A percentile compares a stretch with the other conserved stretches of the same genome.
Evolutionary conservation across 1,284 basidiomycete genomes (phyloP).

Genomic region (Crucibulum parvulum): DNA sequence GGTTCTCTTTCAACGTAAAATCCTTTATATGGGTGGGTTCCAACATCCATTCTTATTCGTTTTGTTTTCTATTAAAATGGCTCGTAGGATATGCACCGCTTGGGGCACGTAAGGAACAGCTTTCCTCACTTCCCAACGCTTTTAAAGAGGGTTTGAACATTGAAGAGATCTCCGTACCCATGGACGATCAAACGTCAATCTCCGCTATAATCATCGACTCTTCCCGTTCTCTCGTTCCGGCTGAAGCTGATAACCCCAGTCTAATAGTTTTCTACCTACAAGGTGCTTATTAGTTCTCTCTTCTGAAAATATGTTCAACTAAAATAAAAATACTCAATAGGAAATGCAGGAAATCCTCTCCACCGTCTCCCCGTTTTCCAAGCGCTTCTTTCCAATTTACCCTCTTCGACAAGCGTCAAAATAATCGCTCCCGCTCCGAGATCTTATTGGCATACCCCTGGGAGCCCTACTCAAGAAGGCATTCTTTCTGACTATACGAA

Average conservation of each 20-base stretch:
- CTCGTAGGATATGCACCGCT: conserved; percentile 50
- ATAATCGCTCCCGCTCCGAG: conserved; percentile 36
- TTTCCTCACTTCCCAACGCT: conserved; percentile 27
- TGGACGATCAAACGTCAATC: conserved; percentile 6
- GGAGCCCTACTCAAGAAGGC: conserved; percentile 42
- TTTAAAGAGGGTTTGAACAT: conserved; percentile 19
- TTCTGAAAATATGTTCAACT: not conserved
- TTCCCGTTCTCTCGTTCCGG: not conserved
- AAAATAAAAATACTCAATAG: conserved; percentile 22
- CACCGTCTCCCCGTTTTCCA: conserved; percentile 54
- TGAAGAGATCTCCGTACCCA: conserved; percentile 17
- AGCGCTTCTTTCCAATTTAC: conserved; percentile 19
- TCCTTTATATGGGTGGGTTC: conserved; percentile 56
- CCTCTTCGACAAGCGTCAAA: conserved; percentile 5
- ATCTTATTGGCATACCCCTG: conserved; percentile 33
- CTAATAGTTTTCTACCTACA: conserved; percentile 27
- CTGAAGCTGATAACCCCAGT: conserved; percentile 3
- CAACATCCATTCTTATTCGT: not conserved
- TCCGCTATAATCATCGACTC: conserved; percentile 20
- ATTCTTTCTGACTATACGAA: conserved; percentile 48
- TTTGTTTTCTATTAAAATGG: not conserved
- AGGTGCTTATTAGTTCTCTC: conserved; percentile 14
- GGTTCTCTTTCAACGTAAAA: conserved; percentile 54
- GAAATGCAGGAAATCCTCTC: conserved; percentile 59
- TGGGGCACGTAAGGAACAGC: conserved; percentile 44